Evolutionary conservation across 2,329 filamentous ascomycete genomes (phyloP), one percentile per base, ranked within the genome.

Genomic region (Aspergillus aculeatus): DNA sequence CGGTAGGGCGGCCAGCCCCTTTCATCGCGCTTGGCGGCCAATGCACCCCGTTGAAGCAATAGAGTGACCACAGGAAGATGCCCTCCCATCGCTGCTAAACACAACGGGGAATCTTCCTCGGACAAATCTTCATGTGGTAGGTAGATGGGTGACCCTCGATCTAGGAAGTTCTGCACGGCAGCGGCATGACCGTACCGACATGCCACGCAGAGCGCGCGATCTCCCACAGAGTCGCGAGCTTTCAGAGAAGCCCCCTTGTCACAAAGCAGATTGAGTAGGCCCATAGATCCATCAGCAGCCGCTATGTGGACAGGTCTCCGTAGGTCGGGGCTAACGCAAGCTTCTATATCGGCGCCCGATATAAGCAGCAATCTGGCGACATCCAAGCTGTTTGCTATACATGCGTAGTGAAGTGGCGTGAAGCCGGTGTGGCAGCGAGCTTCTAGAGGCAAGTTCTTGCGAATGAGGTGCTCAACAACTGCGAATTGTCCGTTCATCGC

Each of bases 331-430:
- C 64, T 62, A 44, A 69, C 68, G 32, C 69, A 66, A 2, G 73
- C 71, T 63, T 78, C 75, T 16, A 77, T 66, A 32, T 72, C 64
- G 12, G 74, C 72, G 11, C 68, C 71, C 32, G 63, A 69, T 35
- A 68, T 63, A n/a, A 78, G 62, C 6, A 78, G 64, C 24, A 77
- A 64, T 19, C 65, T 67, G 2, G 73, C 65, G 16, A 75, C 69
- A 12, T 71, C 72, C 12, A 67, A 32, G 51, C 64, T 72, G 51
- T 71, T 64, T 10, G 68, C 64, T 47, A 68, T 63, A 35, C 75
- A 77, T 35, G 75, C 75, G 63, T 77, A 77, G 59, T 78, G 76
- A 44, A 78, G 69, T 2, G 74, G 63, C 21, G 71, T 69, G 12
- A 73, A 61, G 2, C 69, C 69, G 12, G 66, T 61, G 2, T 57